A percentile compares a stretch with the other conserved stretches of the same genome.
Conservation (phyloP, 192 early-diverging fungal species). For the Podochytrium sp. region DNA sequence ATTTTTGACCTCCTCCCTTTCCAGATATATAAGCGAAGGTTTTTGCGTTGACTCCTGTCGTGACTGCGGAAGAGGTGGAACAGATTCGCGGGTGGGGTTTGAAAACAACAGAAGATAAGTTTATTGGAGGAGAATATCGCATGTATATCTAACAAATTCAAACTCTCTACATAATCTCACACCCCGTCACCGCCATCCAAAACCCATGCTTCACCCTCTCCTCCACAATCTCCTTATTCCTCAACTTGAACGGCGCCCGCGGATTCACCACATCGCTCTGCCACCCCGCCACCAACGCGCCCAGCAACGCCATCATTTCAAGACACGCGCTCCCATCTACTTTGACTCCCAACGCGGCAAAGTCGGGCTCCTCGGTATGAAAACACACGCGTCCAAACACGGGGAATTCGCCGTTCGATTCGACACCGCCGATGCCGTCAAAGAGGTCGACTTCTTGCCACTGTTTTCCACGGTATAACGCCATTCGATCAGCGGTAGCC, state of each 20-base stretch:
- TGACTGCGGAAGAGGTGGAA: too few relatives aligned
- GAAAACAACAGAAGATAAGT: too few relatives aligned
- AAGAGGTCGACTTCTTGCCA: conserved; percentile 14
- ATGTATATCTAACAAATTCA: too few relatives aligned
- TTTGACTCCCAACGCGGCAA: background rate
- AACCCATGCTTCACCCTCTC: background rate
- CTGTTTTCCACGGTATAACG: conserved; percentile 11
- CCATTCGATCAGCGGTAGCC: conserved; percentile 37
- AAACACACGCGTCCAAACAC: background rate
- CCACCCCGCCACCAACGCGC: background rate
- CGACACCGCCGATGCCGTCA: background rate
- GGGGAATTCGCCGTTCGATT: background rate
- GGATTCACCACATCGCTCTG: background rate
- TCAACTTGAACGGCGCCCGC: background rate
- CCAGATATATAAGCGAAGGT: too few relatives aligned
- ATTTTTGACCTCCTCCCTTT: too few relatives aligned
- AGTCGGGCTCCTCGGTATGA: background rate
- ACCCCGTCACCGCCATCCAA: background rate
- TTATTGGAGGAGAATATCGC: too few relatives aligned
- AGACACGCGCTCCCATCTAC: background rate
- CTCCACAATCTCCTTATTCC: background rate
- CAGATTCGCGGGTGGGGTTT: too few relatives aligned
- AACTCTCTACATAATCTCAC: background rate
- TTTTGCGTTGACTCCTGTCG: too few relatives aligned
- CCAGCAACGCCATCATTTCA: background rate